Percentiles rank a stretch among this genome's conserved stretches.
These are phyloP conservation scores for Nannochloropsis oceanica DNA, from an alignment of 108 stramenopile genomes.

Conservation along the genomic window DNA sequence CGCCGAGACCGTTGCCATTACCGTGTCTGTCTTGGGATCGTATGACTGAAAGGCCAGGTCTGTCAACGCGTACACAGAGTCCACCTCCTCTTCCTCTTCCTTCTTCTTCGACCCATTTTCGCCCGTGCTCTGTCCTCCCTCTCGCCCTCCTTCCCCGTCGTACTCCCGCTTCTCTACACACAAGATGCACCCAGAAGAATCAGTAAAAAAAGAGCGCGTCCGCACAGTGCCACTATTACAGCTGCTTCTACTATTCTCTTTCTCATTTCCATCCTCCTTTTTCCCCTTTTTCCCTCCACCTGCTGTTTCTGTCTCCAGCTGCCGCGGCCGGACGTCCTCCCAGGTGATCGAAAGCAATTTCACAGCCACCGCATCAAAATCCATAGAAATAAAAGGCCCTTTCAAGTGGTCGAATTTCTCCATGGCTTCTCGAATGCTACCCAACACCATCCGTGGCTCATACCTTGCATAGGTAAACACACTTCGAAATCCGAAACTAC, in stretches of 20 bases:
- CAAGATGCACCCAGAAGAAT: neutral
- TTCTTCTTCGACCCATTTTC: neutral
- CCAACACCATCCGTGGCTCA: neutral
- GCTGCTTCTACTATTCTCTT: neutral
- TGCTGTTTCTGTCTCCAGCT: neutral
- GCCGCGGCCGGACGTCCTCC: neutral
- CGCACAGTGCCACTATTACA: neutral
- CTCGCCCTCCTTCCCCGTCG: neutral
- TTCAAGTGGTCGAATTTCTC: neutral
- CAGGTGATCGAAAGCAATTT: neutral
- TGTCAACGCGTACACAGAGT: neutral
- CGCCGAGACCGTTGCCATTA: neutral
- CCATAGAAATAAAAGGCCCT: neutral
- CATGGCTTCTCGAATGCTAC: neutral
- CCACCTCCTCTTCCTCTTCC: neutral
- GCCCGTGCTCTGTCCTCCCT: neutral
- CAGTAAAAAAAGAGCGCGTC: neutral
- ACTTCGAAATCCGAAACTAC: neutral
- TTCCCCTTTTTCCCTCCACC: neutral
- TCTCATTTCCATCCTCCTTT: neutral
- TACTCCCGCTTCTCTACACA: neutral
- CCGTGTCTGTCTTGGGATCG: neutral
- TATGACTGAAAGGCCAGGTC: neutral
- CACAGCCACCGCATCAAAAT: neutral
- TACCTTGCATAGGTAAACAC: neutral